These are phyloP conservation scores for Colletotrichum paranaense DNA, from an alignment of 2,329 filamentous ascomycete genomes.

Conservation along the genomic window DNA sequence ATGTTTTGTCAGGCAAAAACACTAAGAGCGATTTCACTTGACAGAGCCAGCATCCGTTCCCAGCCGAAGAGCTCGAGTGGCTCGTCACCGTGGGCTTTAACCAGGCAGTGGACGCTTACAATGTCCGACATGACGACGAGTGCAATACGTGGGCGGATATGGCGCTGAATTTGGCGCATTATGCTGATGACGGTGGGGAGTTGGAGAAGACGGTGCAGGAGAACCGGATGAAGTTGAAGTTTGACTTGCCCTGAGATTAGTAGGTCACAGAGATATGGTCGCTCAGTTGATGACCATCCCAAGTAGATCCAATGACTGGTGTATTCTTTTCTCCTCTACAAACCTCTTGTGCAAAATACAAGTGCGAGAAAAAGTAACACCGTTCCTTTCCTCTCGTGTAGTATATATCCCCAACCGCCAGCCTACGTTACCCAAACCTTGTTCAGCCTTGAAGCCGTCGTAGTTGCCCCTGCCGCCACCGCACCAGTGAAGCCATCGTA, in stretches of 20 bases:
- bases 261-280: background rate
- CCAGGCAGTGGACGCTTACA: constrained; percentile 74
- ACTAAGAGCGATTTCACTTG: constrained; percentile 13
- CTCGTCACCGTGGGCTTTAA: constrained; percentile 78
- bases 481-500: background rate
- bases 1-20: too few species aligned
- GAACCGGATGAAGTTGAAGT: constrained; percentile 11
- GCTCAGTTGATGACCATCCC: background rate
- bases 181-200: constrained; percentile 63
- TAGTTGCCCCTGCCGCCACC: background rate
- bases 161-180: constrained; percentile 71
- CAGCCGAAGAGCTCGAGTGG: constrained; percentile 78
- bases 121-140: constrained; percentile 61
- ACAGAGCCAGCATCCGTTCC: constrained; percentile 64
- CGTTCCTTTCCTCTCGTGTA: background rate
- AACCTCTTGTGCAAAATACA: background rate
- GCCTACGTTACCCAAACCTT: background rate
- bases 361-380: background rate
- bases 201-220: constrained; percentile 41
- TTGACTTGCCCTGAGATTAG: background rate
- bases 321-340: background rate
- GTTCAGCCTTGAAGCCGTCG: background rate
- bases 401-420: background rate
- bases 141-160: constrained; percentile 72
- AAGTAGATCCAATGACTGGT: background rate